Percentiles rank a stretch among this genome's conserved stretches.
Evolutionary conservation across 2,329 filamentous ascomycete species (phyloP).

Genomic region (Blastomyces silverae): DNA sequence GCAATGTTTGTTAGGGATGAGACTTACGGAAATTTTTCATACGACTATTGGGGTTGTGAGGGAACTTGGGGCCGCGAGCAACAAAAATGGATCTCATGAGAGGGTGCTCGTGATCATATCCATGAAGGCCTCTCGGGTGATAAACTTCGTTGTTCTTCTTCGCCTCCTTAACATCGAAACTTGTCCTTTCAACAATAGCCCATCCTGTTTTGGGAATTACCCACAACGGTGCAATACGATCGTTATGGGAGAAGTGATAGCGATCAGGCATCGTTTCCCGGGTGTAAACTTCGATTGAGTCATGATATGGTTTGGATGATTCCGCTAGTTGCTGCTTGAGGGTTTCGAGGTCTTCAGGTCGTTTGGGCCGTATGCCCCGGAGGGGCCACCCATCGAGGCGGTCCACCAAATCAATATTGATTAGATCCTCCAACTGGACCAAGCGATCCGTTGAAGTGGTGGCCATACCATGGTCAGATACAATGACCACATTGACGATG

Average conservation of each 20-base stretch:
- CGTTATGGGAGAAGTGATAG: constrained; percentile 84
- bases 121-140: constrained; percentile 76
- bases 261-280: constrained; percentile 80
- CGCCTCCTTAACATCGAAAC: constrained; percentile 67
- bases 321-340: constrained; percentile 55
- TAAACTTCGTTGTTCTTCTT: constrained; percentile 61
- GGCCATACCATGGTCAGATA: constrained; percentile 97
- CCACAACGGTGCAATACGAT: constrained; percentile 91
- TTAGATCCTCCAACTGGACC: constrained; percentile 81
- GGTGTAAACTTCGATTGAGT: constrained; percentile 77
- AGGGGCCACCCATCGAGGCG: constrained; percentile 93
- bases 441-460: constrained; percentile 75
- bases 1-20: neutral
- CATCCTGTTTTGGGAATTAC: constrained; percentile 87
- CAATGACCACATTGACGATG: constrained; percentile 91
- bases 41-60: constrained; percentile 72
- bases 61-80: constrained; percentile 85
- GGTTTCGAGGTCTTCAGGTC: constrained; percentile 55
- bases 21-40: constrained; percentile 74
- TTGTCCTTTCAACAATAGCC: constrained; percentile 75
- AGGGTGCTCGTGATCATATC: constrained; percentile 90
- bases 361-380: constrained; percentile 76
- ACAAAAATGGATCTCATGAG: constrained; percentile 96
- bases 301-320: constrained; percentile 49
- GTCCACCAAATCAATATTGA: constrained; percentile 69